Base-by-base conservation (phyloP, 768 basidiomycete species). In the Tricholoma matsutake region DNA sequence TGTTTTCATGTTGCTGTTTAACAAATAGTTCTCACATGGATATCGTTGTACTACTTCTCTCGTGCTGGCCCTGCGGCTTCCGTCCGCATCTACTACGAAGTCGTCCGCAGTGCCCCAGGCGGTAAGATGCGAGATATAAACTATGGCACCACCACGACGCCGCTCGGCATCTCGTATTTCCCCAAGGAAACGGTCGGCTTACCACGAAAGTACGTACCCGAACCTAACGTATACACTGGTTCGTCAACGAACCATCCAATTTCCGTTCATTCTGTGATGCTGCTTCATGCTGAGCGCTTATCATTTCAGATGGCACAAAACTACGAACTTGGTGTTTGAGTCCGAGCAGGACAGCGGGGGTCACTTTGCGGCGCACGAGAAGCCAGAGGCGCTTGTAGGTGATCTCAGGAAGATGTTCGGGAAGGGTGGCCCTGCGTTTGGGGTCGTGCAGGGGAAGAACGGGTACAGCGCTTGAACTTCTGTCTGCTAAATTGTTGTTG, bases 31-130 rank as follows among this genome's bases (percentile, higher is more conserved):
- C n/a, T n/a, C n/a, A n/a, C n/a, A 0, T 88, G 85, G 85, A 68
- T 85, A 5, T 85, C 83, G 1, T 75, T 86, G 13, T 86, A 84
- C 63, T 80, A 77, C 75, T 86, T 87, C 70, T 86, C 85, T 5
- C 78, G 80, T 2, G 77, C 79, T 0, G 85, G 86, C 0, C 85
- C 86, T 3, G 76, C 84, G 2, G 84, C 86, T 0, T 80, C 86
- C 0, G 35, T 80, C 2, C 76, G 85, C 3, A 84, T 87, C 14
- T n/a, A n/a, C n/a, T n/a, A n/a, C n/a, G 85, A 87, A 64, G 35
- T 69, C 37, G 11, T 14, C 41, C n/a, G 18, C 41, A 43, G 58
- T 56, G 45, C 68, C 65, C 37, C 34, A 55, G 54, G 41, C 6
- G 41, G 41, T 18, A 37, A 29, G 4, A 37, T 55, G 6, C 34